Percentiles rank a stretch among this genome's conserved stretches.
These are phyloP conservation scores for Akanthomyces lecanii DNA, from an alignment of 2,329 filamentous ascomycete species.

Conservation along the genomic window DNA sequence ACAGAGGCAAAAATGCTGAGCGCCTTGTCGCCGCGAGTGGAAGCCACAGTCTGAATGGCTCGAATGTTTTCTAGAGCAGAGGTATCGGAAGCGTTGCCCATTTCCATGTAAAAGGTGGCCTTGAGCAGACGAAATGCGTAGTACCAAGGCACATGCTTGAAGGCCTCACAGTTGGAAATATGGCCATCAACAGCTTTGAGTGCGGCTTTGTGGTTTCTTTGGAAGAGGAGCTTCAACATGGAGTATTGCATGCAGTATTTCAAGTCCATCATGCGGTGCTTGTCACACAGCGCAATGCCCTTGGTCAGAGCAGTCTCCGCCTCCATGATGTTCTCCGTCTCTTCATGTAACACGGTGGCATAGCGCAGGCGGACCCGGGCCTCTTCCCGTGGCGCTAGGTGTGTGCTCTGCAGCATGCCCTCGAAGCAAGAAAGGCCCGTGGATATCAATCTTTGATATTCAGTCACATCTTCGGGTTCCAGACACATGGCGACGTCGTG, in stretches of 20 bases:
- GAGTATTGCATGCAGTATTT: conserved; percentile 77
- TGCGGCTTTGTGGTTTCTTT: conserved; percentile 66
- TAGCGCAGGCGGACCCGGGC: conserved; percentile 67
- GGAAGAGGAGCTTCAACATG: conserved; percentile 64
- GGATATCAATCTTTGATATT: conserved; percentile 68
- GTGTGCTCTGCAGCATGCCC: conserved; percentile 58
- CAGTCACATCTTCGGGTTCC: conserved; percentile 45
- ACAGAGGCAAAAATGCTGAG: conserved; percentile 62
- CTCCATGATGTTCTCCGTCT: conserved; percentile 71
- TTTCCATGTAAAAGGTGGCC: conserved; percentile 63
- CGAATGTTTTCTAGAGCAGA: conserved; percentile 66
- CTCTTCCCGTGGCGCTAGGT: conserved; percentile 61
- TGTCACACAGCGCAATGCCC: conserved; percentile 65
- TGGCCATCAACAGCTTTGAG: conserved; percentile 67
- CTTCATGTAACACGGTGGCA: conserved; percentile 65
- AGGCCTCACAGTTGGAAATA: conserved; percentile 64
- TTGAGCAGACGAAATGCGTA: conserved; percentile 75
- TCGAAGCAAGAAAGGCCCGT: conserved; percentile 71
- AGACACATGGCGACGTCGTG: conserved; percentile 40
- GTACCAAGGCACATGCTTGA: conserved; percentile 66
- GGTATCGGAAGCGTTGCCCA: conserved; percentile 55
- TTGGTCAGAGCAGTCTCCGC: conserved; percentile 69
- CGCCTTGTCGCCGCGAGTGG: conserved; percentile 56
- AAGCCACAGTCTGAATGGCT: conserved; percentile 56
- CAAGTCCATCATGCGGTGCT: conserved; percentile 53